phyloP scores from a whole-genome alignment of 2,329 filamentous ascomycete species.

The Diaporthe australafricana region DNA sequence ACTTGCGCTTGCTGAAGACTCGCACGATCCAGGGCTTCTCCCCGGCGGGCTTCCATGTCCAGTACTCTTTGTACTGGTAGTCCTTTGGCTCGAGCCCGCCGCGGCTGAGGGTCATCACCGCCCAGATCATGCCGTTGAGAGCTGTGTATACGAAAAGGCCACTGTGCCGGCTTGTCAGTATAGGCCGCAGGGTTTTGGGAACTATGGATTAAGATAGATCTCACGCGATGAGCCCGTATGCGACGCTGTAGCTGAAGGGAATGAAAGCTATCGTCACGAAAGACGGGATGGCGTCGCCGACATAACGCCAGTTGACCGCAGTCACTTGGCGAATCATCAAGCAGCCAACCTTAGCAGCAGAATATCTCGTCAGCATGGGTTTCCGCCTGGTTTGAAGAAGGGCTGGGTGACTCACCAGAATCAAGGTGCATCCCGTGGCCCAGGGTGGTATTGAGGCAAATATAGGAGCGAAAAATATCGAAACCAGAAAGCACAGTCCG shows the following conservation, averaged over 20 bases:
- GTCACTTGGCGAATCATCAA: conserved; percentile 83
- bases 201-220: conserved; percentile 42
- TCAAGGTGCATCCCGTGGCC: conserved; percentile 88
- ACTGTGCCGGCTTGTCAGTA: conserved; percentile 43
- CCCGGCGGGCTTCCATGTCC: conserved; percentile 63
- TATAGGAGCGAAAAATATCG: conserved; percentile 90
- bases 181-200: too few species aligned
- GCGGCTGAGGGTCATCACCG: conserved; percentile 56
- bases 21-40: conserved; percentile 61
- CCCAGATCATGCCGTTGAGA: conserved; percentile 60
- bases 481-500: conserved; percentile 86
- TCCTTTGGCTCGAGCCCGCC: conserved; percentile 60
- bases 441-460: conserved; percentile 91
- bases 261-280: conserved; percentile 82
- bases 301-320: conserved; percentile 81
- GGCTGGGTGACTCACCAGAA: conserved; percentile 62
- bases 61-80: conserved; percentile 67
- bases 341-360: conserved; percentile 65
- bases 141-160: conserved; percentile 66
- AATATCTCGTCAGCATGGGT: conserved; percentile 27
- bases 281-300: conserved; percentile 80
- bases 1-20: conserved; percentile 43
- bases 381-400: background rate
- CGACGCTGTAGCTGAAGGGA: conserved; percentile 83
- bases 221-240: conserved; percentile 80